Evolutionary conservation across 2,329 filamentous ascomycete species (phyloP).

Genomic region (Emergomyces orientalis): DNA sequence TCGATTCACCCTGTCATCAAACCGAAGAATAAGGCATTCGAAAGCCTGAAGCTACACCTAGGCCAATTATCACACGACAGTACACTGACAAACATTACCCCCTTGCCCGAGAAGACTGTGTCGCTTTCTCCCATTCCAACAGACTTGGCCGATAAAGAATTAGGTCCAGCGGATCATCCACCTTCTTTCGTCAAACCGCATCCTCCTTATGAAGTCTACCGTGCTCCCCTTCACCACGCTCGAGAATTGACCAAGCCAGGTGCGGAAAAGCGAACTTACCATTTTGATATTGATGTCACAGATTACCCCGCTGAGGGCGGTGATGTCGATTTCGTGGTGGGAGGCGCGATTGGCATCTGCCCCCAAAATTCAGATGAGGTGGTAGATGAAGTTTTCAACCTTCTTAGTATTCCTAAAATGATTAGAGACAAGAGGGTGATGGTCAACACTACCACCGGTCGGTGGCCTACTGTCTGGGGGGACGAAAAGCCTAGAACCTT

Average conservation of each 20-base stretch:
- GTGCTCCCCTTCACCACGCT: slow-evolving; percentile 74
- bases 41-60: slow-evolving; percentile 66
- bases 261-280: slow-evolving; percentile 92
- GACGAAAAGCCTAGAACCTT: slow-evolving; percentile 76
- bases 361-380: slow-evolving; percentile 70
- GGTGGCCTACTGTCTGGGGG: slow-evolving; percentile 98
- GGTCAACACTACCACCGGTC: slow-evolving; percentile 66
- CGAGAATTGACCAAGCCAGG: slow-evolving; percentile 80
- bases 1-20: slow-evolving; percentile 42
- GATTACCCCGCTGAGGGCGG: slow-evolving; percentile 79
- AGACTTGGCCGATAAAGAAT: slow-evolving; percentile 25
- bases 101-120: slow-evolving; percentile 65
- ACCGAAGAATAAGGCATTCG: slow-evolving; percentile 79
- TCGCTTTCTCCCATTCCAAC: slow-evolving; percentile 46
- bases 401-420: slow-evolving; percentile 69
- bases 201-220: slow-evolving; percentile 82
- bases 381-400: slow-evolving; percentile 76
- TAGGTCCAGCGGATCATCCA: slow-evolving; percentile 51
- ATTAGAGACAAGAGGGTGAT: slow-evolving; percentile 75
- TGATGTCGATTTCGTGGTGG: slow-evolving; percentile 85
- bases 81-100: slow-evolving; percentile 58
- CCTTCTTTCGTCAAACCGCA: slow-evolving; percentile 90
- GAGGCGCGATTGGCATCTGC: slow-evolving; percentile 86
- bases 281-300: slow-evolving; percentile 94
- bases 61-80: slow-evolving; percentile 62